Evolutionary conservation across 495 filamentous ascomycete species (phyloP).

Genomic region (Tuber magnatum): DNA sequence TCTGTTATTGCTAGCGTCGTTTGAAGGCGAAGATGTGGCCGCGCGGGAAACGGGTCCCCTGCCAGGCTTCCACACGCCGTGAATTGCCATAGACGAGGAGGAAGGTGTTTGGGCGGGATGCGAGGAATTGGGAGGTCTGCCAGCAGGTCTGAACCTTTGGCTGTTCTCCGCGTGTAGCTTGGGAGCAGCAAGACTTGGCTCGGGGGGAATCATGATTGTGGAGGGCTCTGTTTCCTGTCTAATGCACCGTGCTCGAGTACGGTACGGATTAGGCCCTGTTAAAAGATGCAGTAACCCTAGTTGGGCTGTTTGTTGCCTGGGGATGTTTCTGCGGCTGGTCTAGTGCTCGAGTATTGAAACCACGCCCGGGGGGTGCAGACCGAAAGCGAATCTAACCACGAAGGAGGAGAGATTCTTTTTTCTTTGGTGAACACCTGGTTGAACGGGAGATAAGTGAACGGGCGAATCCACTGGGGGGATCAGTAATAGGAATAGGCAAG

Average conservation of each 20-base stretch:
- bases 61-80: constrained; percentile 36
- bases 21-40: constrained; percentile 28
- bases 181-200: constrained; percentile 29
- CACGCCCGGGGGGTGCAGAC: background rate
- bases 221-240: constrained; percentile 17
- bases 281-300: background rate
- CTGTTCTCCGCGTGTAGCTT: constrained; percentile 33
- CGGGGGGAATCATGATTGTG: constrained; percentile 32
- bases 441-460: background rate
- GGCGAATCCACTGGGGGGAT: background rate
- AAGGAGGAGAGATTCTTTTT: background rate
- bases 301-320: background rate
- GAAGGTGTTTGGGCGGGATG: constrained; percentile 24
- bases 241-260: too few relatives aligned
- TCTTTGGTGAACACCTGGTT: background rate
- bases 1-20: constrained; percentile 20
- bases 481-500: background rate
- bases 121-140: constrained; percentile 28
- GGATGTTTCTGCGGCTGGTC: background rate
- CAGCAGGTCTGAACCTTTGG: constrained; percentile 35
- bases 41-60: constrained; percentile 35
- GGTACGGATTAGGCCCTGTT: constrained; percentile 7
- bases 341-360: background rate
- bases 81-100: constrained; percentile 30
- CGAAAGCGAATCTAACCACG: background rate